Base-by-base conservation (phyloP, 495 filamentous ascomycete species). In the Xylaria intraflava region DNA sequence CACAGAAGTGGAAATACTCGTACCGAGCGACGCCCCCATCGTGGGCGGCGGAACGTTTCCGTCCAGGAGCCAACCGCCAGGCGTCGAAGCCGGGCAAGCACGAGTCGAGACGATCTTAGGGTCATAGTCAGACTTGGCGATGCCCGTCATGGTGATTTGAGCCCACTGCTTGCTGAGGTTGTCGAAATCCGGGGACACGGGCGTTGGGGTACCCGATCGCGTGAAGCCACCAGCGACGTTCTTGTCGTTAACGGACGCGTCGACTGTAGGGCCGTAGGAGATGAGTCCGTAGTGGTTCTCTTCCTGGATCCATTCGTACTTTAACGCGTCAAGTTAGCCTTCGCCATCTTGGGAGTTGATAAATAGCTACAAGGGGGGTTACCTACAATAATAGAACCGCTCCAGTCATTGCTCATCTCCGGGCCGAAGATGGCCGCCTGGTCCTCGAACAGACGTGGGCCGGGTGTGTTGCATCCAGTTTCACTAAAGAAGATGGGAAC, bases 401-500 rank as follows among this genome's bases (percentile, higher is more conserved):
- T 90, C 88, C 89, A 95, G 49, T 83, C 79, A 49, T 72, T 66
- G 6, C 70, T 67, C 90, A 95, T 94, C 2, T 87, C 65, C 1
- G 66, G 46, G 42, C 86, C 86, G 58, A 94, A 83, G 53, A 95
- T 89, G 42, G 87, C 80, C 6, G 70, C 68, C 62, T 93, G 89
- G 65, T 95, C 90, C 11, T 78, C 75, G 57, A 93, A 95, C 0
- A 76, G 74, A 38, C 90, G 82, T 2, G 89, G 89, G 17, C 67
- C 66, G 4, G 79, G 77, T 12, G 72, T 75, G 57, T 84, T 90
- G 71, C 87, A 89, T 48, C 87, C 86, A 8, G 87, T 90, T 71
- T 91, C 87, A 10, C 87, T 88, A 68, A 90, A 87, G 72, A 90
- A 89, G 60, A 91, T 91, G 16, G 90, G 90, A 24, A 94, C 81